phyloP scores from a whole-genome alignment of 495 filamentous ascomycete species.

The Annulohypoxylon moriforme region DNA sequence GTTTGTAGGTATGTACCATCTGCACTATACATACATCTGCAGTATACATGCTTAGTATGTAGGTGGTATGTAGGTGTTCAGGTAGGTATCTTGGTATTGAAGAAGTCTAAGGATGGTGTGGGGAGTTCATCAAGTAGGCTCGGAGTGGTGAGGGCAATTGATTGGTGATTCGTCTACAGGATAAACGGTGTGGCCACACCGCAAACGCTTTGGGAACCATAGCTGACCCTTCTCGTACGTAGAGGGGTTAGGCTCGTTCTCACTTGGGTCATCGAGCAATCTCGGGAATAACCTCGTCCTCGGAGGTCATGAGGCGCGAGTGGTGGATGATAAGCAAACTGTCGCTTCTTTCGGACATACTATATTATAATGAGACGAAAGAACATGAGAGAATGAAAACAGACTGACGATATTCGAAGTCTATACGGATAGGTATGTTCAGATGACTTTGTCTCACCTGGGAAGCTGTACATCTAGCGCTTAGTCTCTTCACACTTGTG shows the following conservation, averaged over 20 bases:
- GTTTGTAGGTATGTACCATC: no score
- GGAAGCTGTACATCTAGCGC: conserved; percentile 35
- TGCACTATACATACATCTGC: no score
- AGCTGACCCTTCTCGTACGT: conserved; percentile 19
- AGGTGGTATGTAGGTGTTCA: not conserved
- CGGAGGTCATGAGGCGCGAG: conserved; percentile 15
- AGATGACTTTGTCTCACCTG: conserved; percentile 29
- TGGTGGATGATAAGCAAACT: conserved; percentile 9
- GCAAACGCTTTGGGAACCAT: conserved; percentile 31
- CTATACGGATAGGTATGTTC: conserved; percentile 15
- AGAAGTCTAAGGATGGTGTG: conserved; percentile 32
- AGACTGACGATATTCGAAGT: not conserved
- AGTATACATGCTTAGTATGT: not conserved
- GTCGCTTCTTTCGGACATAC: not conserved
- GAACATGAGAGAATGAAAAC: not conserved
- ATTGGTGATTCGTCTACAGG: conserved; percentile 22
- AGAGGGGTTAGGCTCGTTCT: conserved; percentile 28
- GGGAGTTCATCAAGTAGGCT: conserved; percentile 15
- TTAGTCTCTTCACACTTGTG: conserved; percentile 18
- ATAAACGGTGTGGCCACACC: conserved; percentile 42
- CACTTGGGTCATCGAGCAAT: conserved; percentile 27
- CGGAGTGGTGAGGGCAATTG: conserved; percentile 29
- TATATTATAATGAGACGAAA: not conserved
- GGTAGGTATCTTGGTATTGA: conserved; percentile 10
- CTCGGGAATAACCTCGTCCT: conserved; percentile 41